Evolutionary conservation across 768 basidiomycete species (phyloP).

Genomic region (Psilocybe tampanensis): DNA sequence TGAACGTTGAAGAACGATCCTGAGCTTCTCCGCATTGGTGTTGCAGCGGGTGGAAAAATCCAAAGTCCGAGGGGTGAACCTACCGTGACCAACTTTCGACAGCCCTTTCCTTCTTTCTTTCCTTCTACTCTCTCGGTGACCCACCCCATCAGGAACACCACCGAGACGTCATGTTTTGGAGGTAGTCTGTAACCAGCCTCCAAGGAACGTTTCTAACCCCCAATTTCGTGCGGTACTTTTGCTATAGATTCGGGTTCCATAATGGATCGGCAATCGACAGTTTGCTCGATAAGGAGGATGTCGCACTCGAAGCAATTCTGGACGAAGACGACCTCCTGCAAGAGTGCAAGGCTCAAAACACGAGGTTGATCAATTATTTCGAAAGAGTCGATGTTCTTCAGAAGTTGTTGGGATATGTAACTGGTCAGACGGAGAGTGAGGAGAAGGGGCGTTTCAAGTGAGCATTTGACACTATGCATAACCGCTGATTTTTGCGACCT

Average conservation of each 20-base stretch:
- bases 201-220: constrained; percentile 29
- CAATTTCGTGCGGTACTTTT: constrained; percentile 32
- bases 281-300: constrained; percentile 88
- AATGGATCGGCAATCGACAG: constrained; percentile 89
- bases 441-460: constrained; percentile 83
- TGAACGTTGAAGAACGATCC: neutral
- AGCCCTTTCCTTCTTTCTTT: constrained; percentile 12
- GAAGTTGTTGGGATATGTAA: constrained; percentile 81
- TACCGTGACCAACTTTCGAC: constrained; percentile 11
- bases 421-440: constrained; percentile 82
- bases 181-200: constrained; percentile 42
- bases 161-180: constrained; percentile 52
- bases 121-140: constrained; percentile 18
- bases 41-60: neutral
- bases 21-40: neutral
- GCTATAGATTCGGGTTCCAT: constrained; percentile 84
- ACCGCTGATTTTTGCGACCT: constrained; percentile 1
- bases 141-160: constrained; percentile 24
- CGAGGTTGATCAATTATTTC: constrained; percentile 85
- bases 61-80: constrained; percentile 1
- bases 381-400: constrained; percentile 80
- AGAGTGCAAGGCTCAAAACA: constrained; percentile 95
- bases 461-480: constrained; percentile 31
- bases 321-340: constrained; percentile 93
- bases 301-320: constrained; percentile 86